phyloP scores from a whole-genome alignment of 139 green algal genomes.

The Haematococcus sp. region DNA sequence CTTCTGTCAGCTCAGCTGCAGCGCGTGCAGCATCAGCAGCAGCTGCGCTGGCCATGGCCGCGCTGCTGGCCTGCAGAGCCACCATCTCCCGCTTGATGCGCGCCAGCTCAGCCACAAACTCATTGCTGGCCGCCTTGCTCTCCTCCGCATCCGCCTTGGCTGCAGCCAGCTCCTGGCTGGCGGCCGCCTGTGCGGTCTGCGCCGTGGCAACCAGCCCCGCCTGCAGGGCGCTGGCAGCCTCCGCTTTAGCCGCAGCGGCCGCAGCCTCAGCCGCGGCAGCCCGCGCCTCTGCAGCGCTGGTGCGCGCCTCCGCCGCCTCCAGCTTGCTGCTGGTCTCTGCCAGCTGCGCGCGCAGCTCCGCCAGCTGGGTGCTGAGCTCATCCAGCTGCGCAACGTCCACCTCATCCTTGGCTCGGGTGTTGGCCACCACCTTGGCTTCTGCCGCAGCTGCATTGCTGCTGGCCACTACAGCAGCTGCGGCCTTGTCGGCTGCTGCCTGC shows the following conservation, averaged over 20 bases:
- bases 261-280: neutral
- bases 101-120: neutral
- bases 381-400: too few relatives aligned
- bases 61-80: slow-evolving; percentile 21
- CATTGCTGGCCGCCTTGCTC: neutral
- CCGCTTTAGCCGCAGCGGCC: neutral
- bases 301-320: too few relatives aligned
- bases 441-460: neutral
- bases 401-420: too few relatives aligned
- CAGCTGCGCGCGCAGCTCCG: too few relatives aligned
- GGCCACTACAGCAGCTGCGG: neutral
- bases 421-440: neutral
- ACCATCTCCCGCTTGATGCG: slow-evolving; percentile 3
- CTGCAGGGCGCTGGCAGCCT: too few relatives aligned
- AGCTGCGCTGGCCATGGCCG: neutral
- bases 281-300: too few relatives aligned
- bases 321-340: too few relatives aligned
- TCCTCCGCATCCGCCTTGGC: neutral
- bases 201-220: too few relatives aligned
- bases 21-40: neutral
- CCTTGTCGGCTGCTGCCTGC: neutral
- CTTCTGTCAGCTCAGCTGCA: neutral
- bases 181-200: neutral
- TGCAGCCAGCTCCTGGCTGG: neutral
- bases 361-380: too few relatives aligned